These are phyloP conservation scores for Herpetomonas tarakana DNA, from an alignment of 208 protist species.

Conservation along the genomic window DNA sequence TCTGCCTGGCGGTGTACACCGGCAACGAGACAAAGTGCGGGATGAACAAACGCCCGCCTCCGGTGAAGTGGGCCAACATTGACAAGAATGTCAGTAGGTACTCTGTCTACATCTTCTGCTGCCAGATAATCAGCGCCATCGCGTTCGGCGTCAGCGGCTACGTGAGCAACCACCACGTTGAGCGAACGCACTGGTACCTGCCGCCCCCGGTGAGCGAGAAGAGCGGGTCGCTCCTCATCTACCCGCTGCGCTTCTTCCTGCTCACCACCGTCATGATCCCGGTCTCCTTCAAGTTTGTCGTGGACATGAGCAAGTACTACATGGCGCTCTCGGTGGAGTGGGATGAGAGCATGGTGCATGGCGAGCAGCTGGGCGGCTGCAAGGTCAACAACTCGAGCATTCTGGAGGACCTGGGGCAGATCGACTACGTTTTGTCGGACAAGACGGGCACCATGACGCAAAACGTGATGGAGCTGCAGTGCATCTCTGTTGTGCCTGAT, in stretches of 20 bases:
- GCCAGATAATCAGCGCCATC: constrained; percentile 77
- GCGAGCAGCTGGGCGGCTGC: constrained; percentile 26
- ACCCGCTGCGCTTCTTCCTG: constrained; percentile 93
- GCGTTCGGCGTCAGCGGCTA: constrained; percentile 85
- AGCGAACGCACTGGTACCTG: constrained; percentile 70
- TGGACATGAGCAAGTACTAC: constrained; percentile 94
- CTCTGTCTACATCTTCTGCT: constrained; percentile 86
- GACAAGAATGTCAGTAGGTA: constrained; percentile 87
- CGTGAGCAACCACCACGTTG: constrained; percentile 34
- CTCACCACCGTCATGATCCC: constrained; percentile 97
- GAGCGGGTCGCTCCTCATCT: constrained; percentile 55
- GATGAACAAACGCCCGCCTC: constrained; percentile 86
- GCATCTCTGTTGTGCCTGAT: constrained; percentile 37
- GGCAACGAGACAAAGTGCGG: constrained; percentile 95
- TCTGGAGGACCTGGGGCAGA: constrained; percentile 93
- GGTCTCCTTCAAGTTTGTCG: constrained; percentile 95
- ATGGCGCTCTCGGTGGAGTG: constrained; percentile 91
- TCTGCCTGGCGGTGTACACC: constrained; percentile 93
- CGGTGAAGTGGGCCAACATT: constrained; percentile 93
- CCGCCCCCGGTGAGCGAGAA: constrained; percentile 28
- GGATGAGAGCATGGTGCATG: constrained; percentile 88
- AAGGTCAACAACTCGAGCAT: constrained; percentile 90
- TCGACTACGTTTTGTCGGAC: constrained; percentile 94
- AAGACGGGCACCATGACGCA: constrained; percentile 96
- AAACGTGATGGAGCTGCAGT: constrained; percentile 92